phyloP scores from a whole-genome alignment of 768 basidiomycete genomes.

The Pisolithus sp. region DNA sequence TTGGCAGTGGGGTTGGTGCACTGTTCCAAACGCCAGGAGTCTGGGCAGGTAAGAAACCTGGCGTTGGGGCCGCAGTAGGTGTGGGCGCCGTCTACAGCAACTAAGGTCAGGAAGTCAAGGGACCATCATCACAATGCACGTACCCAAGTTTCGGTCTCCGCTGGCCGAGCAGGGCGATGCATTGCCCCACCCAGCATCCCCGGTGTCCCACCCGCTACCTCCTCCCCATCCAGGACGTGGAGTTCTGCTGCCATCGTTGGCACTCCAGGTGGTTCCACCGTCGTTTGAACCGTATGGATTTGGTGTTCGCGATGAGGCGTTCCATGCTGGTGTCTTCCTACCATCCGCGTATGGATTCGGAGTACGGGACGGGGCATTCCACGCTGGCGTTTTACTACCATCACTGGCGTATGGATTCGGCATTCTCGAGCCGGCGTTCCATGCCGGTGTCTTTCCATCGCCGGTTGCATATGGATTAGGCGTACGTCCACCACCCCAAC shows the following conservation, averaged over 20 bases:
- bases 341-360: constrained; percentile 60
- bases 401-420: constrained; percentile 61
- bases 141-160: constrained; percentile 29
- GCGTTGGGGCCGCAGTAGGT: constrained; percentile 35
- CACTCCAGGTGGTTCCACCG: constrained; percentile 46
- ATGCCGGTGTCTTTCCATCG: constrained; percentile 54
- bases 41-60: constrained; percentile 25
- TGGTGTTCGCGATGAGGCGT: constrained; percentile 44
- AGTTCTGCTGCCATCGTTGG: constrained; percentile 40
- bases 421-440: constrained; percentile 58
- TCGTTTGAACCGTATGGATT: constrained; percentile 40
- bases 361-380: constrained; percentile 54
- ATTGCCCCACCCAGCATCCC: constrained; percentile 22
- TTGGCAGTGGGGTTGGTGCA: constrained; percentile 24
- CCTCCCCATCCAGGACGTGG: constrained; percentile 45
- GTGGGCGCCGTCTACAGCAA: constrained; percentile 31
- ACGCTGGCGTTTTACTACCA: constrained; percentile 64
- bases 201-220: constrained; percentile 16
- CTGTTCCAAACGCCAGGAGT: constrained; percentile 26
- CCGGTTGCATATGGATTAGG: constrained; percentile 61
- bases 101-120: constrained; percentile 2
- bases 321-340: constrained; percentile 45
- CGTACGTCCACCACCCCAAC: constrained; percentile 43
- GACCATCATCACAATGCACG: constrained; percentile 23
- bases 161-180: constrained; percentile 29